Base-by-base conservation (phyloP, 345 rosid genomes). In the Hibiscus mutabilis region DNA sequence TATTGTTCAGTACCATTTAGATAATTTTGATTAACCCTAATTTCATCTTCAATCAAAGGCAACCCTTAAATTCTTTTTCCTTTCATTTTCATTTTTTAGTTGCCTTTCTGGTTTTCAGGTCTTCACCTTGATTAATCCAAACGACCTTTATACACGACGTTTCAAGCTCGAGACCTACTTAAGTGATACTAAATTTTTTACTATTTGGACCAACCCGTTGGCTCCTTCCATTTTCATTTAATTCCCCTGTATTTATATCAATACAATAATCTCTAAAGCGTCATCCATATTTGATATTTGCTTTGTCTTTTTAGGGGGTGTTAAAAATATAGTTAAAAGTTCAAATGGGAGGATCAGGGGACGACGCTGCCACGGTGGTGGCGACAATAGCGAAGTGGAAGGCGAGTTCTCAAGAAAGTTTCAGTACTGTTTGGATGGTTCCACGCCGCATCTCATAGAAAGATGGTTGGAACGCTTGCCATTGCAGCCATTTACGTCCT, bases 351-450 rank as follows among this genome's bases (percentile, higher is more conserved):
- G 85, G 80, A 72, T 76, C n/a, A 46, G 84, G 76, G 21, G 81
- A 58, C 29, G 83, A 79, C 60, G 79, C 71, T 76, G 81, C 74
- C 69, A 55, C 80, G 1, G 61, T 66, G 19, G 82, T 79, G 1
- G 61, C 68, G 24, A 83, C 86, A 10, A 10, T 87, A 70, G 80
- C 77, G 10, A 73, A 80, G 81, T 83, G 91, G 87, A 83, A 60
- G 75, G 76, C 21, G 82, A 87, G 51, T 80, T 80, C 59, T 78
- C 86, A 2, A 77, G 81, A 80, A 40, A 33, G n/a, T 86, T 84
- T 47, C 92, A 78, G 81, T 78, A 78, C 69, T 88, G 81, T 72
- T 65, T 88, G 65, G 92, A 88, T 58, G 72, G 81, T 14, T 88
- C 92, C 27, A 83, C 85, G 7, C 88, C 89, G 46, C 84, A 79